Percentiles rank a stretch among this genome's conserved stretches.
phyloP scores from a whole-genome alignment of 768 basidiomycete species.

The Royoungia palumana region DNA sequence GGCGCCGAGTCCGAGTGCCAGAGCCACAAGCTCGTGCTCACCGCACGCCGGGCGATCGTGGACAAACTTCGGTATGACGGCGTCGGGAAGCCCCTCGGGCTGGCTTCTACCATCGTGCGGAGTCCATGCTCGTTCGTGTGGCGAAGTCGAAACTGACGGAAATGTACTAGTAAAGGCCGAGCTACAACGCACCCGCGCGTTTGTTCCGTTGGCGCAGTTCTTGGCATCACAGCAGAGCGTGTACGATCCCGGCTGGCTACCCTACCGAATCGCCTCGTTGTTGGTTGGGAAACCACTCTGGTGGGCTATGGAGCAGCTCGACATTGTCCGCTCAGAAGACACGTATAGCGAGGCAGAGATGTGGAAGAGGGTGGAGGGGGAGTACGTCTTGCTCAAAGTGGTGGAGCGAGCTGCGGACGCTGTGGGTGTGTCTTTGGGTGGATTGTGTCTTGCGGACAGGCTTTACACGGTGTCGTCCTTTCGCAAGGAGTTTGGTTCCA shows the following conservation, averaged over 20 bases:
- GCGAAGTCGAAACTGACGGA: constrained; percentile 20
- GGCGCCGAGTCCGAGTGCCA: constrained; percentile 14
- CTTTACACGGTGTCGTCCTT: constrained; percentile 65
- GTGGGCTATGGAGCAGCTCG: constrained; percentile 85
- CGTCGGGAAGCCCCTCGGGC: constrained; percentile 70
- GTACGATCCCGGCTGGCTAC: constrained; percentile 66
- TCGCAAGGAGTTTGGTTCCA: constrained; percentile 50
- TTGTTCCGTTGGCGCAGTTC: constrained; percentile 56
- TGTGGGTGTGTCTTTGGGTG: constrained; percentile 43
- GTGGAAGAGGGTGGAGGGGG: constrained; percentile 63
- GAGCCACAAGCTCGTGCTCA: constrained; percentile 57
- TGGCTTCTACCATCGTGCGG: constrained; percentile 74
- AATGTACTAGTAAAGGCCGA: constrained; percentile 65
- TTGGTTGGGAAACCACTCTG: constrained; percentile 76
- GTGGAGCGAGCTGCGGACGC: constrained; percentile 65
- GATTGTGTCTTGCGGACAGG: constrained; percentile 48
- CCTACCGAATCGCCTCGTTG: constrained; percentile 64
- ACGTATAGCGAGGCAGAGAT: constrained; percentile 40
- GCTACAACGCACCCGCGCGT: constrained; percentile 42
- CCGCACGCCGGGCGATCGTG: constrained; percentile 49
- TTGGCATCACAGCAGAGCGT: constrained; percentile 55
- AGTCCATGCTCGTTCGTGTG: neutral
- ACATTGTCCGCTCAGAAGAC: constrained; percentile 62
- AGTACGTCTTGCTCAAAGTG: constrained; percentile 65
- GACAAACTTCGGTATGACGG: constrained; percentile 63